Percentiles rank a stretch among this genome's conserved stretches.
Evolutionary conservation across 345 rosid genomes (phyloP).

Genomic region (Ricinus communis): DNA sequence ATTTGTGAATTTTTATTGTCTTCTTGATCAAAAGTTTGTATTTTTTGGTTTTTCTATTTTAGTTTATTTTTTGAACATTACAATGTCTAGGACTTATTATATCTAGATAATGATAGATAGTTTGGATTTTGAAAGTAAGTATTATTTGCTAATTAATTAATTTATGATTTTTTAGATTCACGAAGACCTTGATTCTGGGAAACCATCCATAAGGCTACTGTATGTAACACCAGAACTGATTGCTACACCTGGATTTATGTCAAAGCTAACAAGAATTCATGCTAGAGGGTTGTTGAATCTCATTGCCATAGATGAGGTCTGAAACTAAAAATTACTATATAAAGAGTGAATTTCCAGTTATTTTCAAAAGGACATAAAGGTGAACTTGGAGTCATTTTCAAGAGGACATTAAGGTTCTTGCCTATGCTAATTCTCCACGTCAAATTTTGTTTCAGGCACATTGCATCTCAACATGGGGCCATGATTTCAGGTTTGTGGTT

Average conservation of each 20-base stretch:
- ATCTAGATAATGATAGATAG: too few relatives aligned
- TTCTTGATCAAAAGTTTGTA: background rate
- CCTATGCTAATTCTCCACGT: conserved; percentile 9
- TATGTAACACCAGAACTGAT: conserved; percentile 94
- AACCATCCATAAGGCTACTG: conserved; percentile 71
- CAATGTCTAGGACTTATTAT: too few relatives aligned
- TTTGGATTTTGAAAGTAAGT: too few relatives aligned
- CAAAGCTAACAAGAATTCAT: conserved; percentile 69
- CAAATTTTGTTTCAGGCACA: conserved; percentile 68
- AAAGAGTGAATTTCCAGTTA: conserved; percentile 7
- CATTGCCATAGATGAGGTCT: conserved; percentile 92
- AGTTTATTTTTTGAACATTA: too few relatives aligned
- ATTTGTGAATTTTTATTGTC: background rate
- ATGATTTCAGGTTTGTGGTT: conserved; percentile 83
- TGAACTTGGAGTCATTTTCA: conserved; percentile 11
- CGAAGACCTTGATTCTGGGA: conserved; percentile 88
- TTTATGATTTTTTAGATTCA: conserved; percentile 54
- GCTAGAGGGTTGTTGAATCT: conserved; percentile 87
- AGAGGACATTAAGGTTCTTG: background rate
- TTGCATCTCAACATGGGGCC: conserved; percentile 98
- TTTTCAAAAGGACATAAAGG: conserved; percentile 1
- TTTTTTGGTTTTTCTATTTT: too few relatives aligned
- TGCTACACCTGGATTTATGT: conserved; percentile 81
- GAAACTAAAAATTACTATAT: background rate
- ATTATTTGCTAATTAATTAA: background rate